Conservation (phyloP, 2,329 filamentous ascomycete genomes). For the Penicillium digitatum region DNA sequence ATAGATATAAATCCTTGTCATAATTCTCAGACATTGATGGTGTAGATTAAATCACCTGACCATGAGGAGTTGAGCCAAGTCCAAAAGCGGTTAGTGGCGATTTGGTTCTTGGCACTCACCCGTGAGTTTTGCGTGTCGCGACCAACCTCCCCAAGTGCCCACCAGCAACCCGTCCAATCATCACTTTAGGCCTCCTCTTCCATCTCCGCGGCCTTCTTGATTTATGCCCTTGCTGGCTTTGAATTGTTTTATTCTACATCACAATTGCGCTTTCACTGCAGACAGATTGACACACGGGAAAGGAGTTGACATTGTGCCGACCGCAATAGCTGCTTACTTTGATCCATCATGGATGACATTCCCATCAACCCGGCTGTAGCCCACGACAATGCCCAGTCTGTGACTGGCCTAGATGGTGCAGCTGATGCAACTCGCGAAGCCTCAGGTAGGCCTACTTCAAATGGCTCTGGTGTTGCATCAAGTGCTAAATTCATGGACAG, state of each 20-base stretch:
- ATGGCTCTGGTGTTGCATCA: conserved; percentile 11
- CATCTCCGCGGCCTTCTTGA: conserved; percentile 13
- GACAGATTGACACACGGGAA: conserved; percentile 23
- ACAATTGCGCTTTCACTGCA: conserved; percentile 14
- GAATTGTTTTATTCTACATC: conserved; percentile 1
- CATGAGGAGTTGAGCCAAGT: background rate
- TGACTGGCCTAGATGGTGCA: conserved; percentile 28
- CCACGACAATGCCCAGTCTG: conserved; percentile 28
- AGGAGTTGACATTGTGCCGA: conserved; percentile 31
- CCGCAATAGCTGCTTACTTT: conserved; percentile 29
- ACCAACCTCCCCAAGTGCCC: conserved; percentile 32
- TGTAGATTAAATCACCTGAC: background rate
- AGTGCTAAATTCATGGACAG: conserved; percentile 23
- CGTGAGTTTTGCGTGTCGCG: conserved; percentile 36
- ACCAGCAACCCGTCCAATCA: conserved; percentile 24
- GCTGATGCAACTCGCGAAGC: conserved; percentile 27
- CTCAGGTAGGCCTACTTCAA: conserved; percentile 30
- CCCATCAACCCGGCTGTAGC: conserved; percentile 25
- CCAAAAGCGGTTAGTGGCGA: conserved; percentile 18
- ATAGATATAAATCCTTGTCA: background rate
- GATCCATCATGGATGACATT: conserved; percentile 39
- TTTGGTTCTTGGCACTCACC: conserved; percentile 27
- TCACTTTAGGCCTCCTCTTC: conserved; percentile 13
- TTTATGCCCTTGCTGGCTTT: conserved; percentile 3
- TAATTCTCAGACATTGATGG: background rate